Evolutionary conservation across 202 grass and related monocot genomes (phyloP).

Genomic region (Carex arenaria): DNA sequence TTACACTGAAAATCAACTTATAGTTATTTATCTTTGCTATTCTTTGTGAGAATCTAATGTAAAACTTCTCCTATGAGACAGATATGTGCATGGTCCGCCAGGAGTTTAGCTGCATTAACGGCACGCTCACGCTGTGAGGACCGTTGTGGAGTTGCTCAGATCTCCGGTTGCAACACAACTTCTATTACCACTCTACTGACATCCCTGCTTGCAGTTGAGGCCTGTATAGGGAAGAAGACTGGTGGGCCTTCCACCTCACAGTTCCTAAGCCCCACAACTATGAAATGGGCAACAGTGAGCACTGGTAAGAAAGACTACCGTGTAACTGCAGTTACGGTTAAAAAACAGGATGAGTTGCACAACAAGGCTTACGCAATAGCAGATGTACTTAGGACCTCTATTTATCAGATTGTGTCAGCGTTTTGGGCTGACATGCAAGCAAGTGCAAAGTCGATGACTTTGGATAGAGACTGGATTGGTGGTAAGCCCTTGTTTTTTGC

Average conservation of each 20-base stretch:
- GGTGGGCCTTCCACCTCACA: constrained; percentile 29
- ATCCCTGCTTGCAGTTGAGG: constrained; percentile 69
- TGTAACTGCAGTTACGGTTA: constrained; percentile 42
- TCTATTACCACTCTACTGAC: constrained; percentile 70
- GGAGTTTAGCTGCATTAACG: constrained; percentile 64
- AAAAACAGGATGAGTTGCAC: constrained; percentile 42
- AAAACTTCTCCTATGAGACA: constrained; percentile 13
- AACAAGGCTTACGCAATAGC: constrained; percentile 58
- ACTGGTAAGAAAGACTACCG: constrained; percentile 40
- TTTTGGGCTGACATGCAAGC: constrained; percentile 65
- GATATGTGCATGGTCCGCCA: constrained; percentile 72
- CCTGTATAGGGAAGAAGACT: constrained; percentile 88
- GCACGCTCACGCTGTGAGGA: constrained; percentile 64
- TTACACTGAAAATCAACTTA: not conserved
- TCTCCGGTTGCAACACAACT: constrained; percentile 73
- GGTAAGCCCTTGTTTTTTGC: constrained; percentile 75
- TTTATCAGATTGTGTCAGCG: constrained; percentile 76
- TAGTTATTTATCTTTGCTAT: not conserved
- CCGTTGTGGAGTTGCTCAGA: constrained; percentile 82
- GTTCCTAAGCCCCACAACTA: constrained; percentile 44
- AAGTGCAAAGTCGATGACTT: constrained; percentile 61
- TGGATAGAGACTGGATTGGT: constrained; percentile 86
- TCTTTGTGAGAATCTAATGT: constrained; percentile 5
- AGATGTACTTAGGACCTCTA: constrained; percentile 68
- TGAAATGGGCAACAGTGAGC: constrained; percentile 53